Evolutionary conservation across 2,329 filamentous ascomycete species (phyloP), one percentile per base, ranked within the genome.

Genomic region (Colletotrichum orchidophilum): DNA sequence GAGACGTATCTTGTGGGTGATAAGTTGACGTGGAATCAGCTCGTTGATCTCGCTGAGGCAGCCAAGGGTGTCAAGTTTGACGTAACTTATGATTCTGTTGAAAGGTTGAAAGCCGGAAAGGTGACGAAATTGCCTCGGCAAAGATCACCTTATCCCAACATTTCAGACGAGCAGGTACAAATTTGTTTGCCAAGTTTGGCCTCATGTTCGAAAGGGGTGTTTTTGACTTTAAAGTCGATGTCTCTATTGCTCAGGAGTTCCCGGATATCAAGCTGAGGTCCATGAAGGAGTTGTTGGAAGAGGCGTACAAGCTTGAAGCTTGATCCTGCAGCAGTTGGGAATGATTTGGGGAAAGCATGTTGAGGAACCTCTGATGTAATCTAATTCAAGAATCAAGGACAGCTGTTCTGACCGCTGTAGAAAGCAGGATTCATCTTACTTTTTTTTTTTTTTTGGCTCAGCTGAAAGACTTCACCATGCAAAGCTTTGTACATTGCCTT

Each of bases 41-140:
- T 84, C 7, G 54, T 84, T 33, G 29, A 42, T 18, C 70, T 82
- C 29, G 81, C 78, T 0, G 81, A 84, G 73, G 83, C 77, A 80
- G 54, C 76, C 79, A 50, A 81, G 76, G 80, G 78, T 2, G 75
- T 70, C n/a, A 75, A 82, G n/a, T 78, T 83, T 71, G 29, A 80
- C 9, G 70, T 84, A 26, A 75, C 77, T 60, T 66, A 81, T 53
- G 72, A 85, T 27, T 66, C 65, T 49, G 13, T 79, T 61, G 72
- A 82, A 42, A 73, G 79, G 62, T 58, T 83, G 39, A 75, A 77
- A n/a, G 42, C 65, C n/a, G 81, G 81, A 0, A 63, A 79, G 66
- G 75, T 80, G 11, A 84, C 81, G 7, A 78, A 78, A 62, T 73
- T 80, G 3, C 78, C 78, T 1, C 46, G 54, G 1, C 74, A 79